A percentile compares a stretch with the other conserved stretches of the same genome.
phyloP scores from a whole-genome alignment of 306 rosid genomes.

The Cyamopsis tetragonoloba region DNA sequence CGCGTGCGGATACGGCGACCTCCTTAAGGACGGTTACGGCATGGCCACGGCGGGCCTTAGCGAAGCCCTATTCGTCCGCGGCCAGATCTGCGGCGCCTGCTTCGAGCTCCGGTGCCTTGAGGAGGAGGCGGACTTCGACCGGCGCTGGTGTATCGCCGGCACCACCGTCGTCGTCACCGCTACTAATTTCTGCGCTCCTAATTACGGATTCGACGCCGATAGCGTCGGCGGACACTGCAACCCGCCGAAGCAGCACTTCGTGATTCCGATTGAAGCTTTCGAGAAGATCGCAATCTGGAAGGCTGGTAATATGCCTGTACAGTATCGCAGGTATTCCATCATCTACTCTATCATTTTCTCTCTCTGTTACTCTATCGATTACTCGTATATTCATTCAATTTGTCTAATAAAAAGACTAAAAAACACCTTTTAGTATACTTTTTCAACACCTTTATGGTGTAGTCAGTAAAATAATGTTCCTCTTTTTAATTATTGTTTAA shows the following conservation, averaged over 20 bases:
- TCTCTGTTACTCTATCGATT: background rate
- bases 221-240: constrained; percentile 71
- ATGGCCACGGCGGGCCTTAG: constrained; percentile 66
- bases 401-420: too few relatives aligned
- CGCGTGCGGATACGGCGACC: constrained; percentile 82
- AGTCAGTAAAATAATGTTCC: too few relatives aligned
- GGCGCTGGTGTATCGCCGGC: constrained; percentile 79
- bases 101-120: constrained; percentile 67
- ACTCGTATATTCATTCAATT: too few relatives aligned
- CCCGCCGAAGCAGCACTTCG: constrained; percentile 81
- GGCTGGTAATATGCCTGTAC: constrained; percentile 77
- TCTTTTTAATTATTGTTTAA: too few relatives aligned
- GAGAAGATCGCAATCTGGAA: constrained; percentile 96
- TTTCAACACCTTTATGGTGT: too few relatives aligned
- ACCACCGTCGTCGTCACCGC: constrained; percentile 63
- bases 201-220: constrained; percentile 68
- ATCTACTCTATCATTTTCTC: too few relatives aligned
- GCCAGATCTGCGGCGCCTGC: constrained; percentile 99
- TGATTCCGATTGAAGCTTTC: constrained; percentile 73
- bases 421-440: too few relatives aligned
- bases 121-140: constrained; percentile 40
- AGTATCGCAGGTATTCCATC: constrained; percentile 95
- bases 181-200: constrained; percentile 82
- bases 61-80: constrained; percentile 58
- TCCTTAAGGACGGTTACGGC: constrained; percentile 49